A percentile compares a stretch with the other conserved stretches of the same genome.
Conservation (phyloP, 75 land plant genomes). For the Sequoia sempervirens region DNA sequence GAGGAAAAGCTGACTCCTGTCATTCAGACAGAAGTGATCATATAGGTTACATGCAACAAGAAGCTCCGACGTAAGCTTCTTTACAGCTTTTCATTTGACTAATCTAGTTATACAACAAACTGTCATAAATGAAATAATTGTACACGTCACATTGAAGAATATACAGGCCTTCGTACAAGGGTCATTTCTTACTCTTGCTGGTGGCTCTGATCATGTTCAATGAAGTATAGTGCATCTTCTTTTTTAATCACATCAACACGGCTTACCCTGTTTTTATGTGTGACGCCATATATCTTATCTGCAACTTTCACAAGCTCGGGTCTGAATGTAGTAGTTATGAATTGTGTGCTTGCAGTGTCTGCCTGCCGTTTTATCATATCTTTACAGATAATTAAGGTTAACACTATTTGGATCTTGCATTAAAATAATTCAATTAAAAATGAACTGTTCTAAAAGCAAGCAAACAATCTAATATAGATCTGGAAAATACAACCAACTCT, state of each 20-base stretch:
- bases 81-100: background rate
- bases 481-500: background rate
- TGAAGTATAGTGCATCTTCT: constrained; percentile 86
- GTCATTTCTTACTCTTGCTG: constrained; percentile 1
- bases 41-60: background rate
- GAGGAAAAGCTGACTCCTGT: background rate
- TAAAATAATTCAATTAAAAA: constrained; percentile 3
- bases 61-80: background rate
- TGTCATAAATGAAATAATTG: background rate
- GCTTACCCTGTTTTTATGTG: constrained; percentile 92
- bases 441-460: constrained; percentile 6
- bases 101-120: background rate
- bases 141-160: background rate
- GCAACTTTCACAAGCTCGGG: constrained; percentile 98
- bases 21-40: background rate
- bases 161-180: background rate
- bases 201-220: constrained; percentile 90
- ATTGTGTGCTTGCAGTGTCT: constrained; percentile 89
- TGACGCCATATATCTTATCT: constrained; percentile 92
- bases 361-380: constrained; percentile 97
- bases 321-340: constrained; percentile 96
- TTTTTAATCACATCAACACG: constrained; percentile 75
- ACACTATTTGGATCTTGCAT: background rate
- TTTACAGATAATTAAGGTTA: constrained; percentile 16
- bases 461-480: background rate